Conservation (phyloP, 176 grass and related monocot genomes). For the Triticum dicoccoides region DNA sequence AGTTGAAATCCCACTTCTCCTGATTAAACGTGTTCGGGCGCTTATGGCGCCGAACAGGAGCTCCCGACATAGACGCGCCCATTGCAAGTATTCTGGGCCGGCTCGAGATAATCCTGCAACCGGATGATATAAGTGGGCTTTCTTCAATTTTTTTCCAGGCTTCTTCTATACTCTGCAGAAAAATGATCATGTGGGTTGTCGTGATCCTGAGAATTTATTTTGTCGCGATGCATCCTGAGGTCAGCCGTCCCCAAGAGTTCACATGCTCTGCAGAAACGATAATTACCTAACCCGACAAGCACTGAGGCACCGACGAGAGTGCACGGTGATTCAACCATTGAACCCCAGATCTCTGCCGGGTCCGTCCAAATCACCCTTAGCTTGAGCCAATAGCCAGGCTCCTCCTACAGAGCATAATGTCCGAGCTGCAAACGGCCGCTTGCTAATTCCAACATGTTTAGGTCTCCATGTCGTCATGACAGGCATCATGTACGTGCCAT, state of each 20-base stretch:
- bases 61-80: too few relatives aligned
- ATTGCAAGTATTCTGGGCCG: too few relatives aligned
- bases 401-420: not conserved
- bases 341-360: conserved; percentile 5
- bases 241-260: conserved; percentile 26
- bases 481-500: not conserved
- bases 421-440: conserved; percentile 17
- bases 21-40: too few relatives aligned
- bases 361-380: not conserved
- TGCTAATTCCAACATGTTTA: conserved; percentile 43
- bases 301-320: not conserved
- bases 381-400: not conserved
- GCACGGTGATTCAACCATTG: not conserved
- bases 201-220: not conserved
- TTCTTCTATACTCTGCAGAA: too few relatives aligned
- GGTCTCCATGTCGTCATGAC: conserved; percentile 6
- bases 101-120: too few relatives aligned
- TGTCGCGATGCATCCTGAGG: not conserved
- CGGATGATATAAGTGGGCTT: too few relatives aligned
- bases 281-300: not conserved
- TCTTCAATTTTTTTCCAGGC: too few relatives aligned
- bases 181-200: too few relatives aligned
- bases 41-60: too few relatives aligned
- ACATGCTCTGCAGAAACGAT: conserved; percentile 13
- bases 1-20: too few relatives aligned